phyloP scores from a whole-genome alignment of 805 yeast species.

The Henningerozyma blattae region DNA sequence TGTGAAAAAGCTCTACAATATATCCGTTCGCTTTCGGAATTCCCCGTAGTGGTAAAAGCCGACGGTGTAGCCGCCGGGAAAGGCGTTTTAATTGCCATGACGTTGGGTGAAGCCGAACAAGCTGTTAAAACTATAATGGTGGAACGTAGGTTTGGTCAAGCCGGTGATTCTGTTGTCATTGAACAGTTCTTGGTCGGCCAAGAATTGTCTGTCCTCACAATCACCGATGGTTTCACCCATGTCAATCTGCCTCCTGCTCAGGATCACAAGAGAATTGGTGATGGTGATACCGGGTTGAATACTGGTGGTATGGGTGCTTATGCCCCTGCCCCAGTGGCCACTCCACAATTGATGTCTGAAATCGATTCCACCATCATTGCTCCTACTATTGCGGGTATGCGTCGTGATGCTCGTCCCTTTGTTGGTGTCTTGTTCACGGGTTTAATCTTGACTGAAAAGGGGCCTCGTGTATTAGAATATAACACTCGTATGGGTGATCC shows the following conservation, averaged over 20 bases:
- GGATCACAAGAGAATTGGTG: constrained; percentile 92
- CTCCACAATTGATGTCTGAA: constrained; percentile 54
- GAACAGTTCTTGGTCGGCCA: constrained; percentile 97
- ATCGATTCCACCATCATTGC: constrained; percentile 68
- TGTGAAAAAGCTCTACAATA: constrained; percentile 67
- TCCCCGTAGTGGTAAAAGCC: constrained; percentile 86
- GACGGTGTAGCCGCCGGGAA: constrained; percentile 98
- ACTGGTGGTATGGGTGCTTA: constrained; percentile 99
- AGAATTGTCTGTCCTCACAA: constrained; percentile 83
- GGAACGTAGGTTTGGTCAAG: constrained; percentile 76
- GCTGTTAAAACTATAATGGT: constrained; percentile 87
- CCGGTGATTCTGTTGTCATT: constrained; percentile 90
- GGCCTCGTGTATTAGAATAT: constrained; percentile 93
- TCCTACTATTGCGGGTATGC: constrained; percentile 94
- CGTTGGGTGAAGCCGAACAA: constrained; percentile 69
- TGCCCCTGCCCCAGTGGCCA: constrained; percentile 95
- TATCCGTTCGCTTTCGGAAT: constrained; percentile 43
- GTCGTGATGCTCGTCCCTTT: constrained; percentile 89
- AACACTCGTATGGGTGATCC: constrained; percentile 99
- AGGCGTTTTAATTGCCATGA: constrained; percentile 88
- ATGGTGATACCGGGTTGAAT: constrained; percentile 87
- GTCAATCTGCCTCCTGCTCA: constrained; percentile 93
- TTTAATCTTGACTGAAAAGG: constrained; percentile 73
- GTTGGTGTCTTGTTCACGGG: constrained; percentile 95
- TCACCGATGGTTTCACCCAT: constrained; percentile 87